Evolutionary conservation across 2,329 filamentous ascomycete genomes (phyloP).

Genomic region (Pestalotiopsis sp.): DNA sequence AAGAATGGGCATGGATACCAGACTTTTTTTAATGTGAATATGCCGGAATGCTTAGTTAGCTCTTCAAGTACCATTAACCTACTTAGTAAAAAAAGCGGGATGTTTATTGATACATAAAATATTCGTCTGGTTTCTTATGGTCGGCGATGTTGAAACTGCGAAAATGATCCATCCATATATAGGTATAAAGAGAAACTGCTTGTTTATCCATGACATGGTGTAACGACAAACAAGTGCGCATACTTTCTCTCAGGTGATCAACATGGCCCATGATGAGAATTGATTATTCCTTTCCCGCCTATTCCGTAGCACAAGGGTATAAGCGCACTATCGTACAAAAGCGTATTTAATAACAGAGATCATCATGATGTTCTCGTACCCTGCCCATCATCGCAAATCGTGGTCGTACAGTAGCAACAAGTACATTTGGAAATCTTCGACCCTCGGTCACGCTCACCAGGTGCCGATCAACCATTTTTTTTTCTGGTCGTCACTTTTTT

Average conservation of each 20-base stretch:
- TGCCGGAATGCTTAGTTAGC: background rate
- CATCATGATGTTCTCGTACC: background rate
- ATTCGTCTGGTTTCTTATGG: too few relatives aligned
- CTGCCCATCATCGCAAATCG: background rate
- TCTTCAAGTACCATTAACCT: background rate
- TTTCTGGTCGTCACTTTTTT: background rate
- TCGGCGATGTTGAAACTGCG: too few relatives aligned
- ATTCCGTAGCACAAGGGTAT: background rate
- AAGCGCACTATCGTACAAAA: background rate
- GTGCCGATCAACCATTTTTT: background rate
- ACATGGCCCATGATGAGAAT: background rate
- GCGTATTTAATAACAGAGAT: background rate
- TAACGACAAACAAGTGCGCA: too few relatives aligned
- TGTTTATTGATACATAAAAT: background rate
- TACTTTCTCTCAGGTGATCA: background rate
- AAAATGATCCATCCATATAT: too few relatives aligned
- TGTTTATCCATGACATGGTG: too few relatives aligned
- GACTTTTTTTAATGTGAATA: slow-evolving; percentile 8
- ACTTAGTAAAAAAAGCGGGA: background rate
- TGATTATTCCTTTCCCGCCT: background rate
- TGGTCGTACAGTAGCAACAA: background rate
- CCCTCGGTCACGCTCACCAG: too few relatives aligned
- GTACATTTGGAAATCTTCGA: background rate
- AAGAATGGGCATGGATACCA: background rate
- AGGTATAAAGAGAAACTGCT: too few relatives aligned